Percentiles rank a stretch among this genome's conserved stretches.
Evolutionary conservation across 371 early-diverging fungal species (phyloP).

Genomic region (Mortierella sp.): DNA sequence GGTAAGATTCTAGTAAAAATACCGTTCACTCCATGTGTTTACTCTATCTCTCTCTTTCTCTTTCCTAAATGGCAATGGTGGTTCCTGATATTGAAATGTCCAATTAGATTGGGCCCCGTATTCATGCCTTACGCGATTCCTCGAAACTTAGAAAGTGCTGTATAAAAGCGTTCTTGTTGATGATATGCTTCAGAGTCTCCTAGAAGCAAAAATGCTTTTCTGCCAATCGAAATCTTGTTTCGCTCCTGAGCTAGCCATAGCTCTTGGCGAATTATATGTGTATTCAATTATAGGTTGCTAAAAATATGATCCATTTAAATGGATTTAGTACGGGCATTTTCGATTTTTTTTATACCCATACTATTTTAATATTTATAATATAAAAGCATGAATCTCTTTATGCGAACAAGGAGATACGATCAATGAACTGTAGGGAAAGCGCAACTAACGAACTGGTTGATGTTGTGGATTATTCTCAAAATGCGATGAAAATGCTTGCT

Average conservation of each 20-base stretch:
- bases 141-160: constrained; percentile 17
- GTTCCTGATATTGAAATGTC: background rate
- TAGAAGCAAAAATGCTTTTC: too few species aligned
- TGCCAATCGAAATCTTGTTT: too few species aligned
- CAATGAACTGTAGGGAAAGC: background rate
- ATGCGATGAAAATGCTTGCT: too few species aligned
- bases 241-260: too few species aligned
- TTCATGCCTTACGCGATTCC: constrained; percentile 47
- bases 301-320: too few species aligned
- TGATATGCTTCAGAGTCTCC: too few species aligned
- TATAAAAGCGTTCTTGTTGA: too few species aligned
- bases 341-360: background rate
- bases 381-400: constrained; percentile 7
- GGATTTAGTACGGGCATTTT: background rate
- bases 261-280: too few species aligned
- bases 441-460: too few species aligned
- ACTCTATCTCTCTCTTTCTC: background rate
- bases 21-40: background rate
- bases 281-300: too few species aligned
- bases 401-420: background rate
- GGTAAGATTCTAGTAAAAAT: too few species aligned
- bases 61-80: background rate
- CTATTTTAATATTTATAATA: background rate
- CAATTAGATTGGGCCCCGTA: constrained; percentile 43
- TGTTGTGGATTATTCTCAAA: too few species aligned